Evolutionary conservation across 768 basidiomycete species (phyloP).

Genomic region (Lentinula guzmanii): DNA sequence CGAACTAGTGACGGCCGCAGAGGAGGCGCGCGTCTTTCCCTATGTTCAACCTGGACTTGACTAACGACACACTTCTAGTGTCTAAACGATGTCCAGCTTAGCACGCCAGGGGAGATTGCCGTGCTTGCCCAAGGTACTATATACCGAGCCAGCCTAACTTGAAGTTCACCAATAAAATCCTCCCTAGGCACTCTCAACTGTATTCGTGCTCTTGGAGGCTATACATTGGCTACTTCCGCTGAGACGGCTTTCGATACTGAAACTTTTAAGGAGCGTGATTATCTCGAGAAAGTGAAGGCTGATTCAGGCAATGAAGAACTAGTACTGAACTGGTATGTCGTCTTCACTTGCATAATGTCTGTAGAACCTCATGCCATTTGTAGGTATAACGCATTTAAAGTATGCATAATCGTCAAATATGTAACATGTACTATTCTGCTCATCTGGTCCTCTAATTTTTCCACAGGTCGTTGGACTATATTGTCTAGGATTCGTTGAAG

Average conservation of each 20-base stretch:
- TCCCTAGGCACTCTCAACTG: slow-evolving; percentile 50
- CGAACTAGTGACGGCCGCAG: slow-evolving; percentile 49
- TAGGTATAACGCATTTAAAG: slow-evolving; percentile 67
- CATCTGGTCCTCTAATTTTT: neutral
- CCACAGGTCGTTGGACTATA: slow-evolving; percentile 56
- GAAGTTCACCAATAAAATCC: neutral
- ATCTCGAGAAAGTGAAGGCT: slow-evolving; percentile 35
- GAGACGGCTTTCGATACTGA: slow-evolving; percentile 58
- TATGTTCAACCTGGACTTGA: neutral
- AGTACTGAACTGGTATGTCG: slow-evolving; percentile 51
- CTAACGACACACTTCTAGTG: slow-evolving; percentile 29
- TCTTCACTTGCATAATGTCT: neutral
- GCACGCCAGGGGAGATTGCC: slow-evolving; percentile 49
- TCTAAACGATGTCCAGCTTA: slow-evolving; percentile 46
- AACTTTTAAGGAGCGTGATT: slow-evolving; percentile 50
- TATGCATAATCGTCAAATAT: slow-evolving; percentile 13
- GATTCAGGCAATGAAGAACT: slow-evolving; percentile 44
- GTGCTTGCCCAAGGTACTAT: slow-evolving; percentile 48
- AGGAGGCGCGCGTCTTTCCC: slow-evolving; percentile 47
- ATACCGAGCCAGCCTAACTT: neutral
- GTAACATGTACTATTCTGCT: neutral
- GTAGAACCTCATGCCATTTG: neutral
- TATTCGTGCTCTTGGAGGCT: slow-evolving; percentile 58
- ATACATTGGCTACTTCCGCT: slow-evolving; percentile 41
- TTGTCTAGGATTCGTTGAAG: slow-evolving; percentile 51